These are phyloP conservation scores for Termitomyces eurrhizus DNA, from an alignment of 768 basidiomycete genomes.

Conservation along the genomic window DNA sequence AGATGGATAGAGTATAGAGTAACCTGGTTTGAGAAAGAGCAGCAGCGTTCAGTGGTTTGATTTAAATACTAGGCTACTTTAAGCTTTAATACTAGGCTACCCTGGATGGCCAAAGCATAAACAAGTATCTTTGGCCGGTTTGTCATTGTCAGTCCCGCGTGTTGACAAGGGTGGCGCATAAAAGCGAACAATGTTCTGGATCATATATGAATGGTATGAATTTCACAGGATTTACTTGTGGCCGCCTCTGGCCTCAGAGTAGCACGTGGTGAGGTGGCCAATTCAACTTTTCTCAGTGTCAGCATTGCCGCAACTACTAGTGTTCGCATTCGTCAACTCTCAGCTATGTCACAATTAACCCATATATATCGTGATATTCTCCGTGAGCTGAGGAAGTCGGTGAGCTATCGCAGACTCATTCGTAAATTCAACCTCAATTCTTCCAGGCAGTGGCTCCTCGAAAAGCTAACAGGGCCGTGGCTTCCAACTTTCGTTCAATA, in stretches of 20 bases:
- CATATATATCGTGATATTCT: constrained; percentile 47
- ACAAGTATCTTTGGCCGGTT: constrained; percentile 3
- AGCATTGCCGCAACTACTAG: neutral
- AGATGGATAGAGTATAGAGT: neutral
- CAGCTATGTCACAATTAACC: constrained; percentile 19
- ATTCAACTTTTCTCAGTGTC: neutral
- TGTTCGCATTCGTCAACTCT: neutral
- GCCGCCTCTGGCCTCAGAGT: too few relatives aligned
- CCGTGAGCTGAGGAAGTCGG: constrained; percentile 51
- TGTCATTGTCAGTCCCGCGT: neutral
- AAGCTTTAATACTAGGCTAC: constrained; percentile 2
- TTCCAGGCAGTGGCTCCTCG: constrained; percentile 28
- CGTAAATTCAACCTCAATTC: neutral
- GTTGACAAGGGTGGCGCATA: neutral
- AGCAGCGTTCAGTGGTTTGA: neutral
- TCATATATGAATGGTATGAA: neutral
- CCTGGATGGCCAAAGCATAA: constrained; percentile 8
- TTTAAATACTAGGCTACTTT: too few relatives aligned
- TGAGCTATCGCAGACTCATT: constrained; percentile 22
- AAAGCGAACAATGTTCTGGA: constrained; percentile 8
- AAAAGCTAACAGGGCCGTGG: constrained; percentile 39
- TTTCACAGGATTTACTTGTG: neutral
- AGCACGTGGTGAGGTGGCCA: neutral
- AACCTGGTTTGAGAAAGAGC: too few relatives aligned
- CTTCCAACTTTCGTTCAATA: constrained; percentile 49